Percentiles rank a stretch among this genome's conserved stretches.
phyloP scores from a whole-genome alignment of 371 early-diverging fungal species.

The Mucor velutinosus region DNA sequence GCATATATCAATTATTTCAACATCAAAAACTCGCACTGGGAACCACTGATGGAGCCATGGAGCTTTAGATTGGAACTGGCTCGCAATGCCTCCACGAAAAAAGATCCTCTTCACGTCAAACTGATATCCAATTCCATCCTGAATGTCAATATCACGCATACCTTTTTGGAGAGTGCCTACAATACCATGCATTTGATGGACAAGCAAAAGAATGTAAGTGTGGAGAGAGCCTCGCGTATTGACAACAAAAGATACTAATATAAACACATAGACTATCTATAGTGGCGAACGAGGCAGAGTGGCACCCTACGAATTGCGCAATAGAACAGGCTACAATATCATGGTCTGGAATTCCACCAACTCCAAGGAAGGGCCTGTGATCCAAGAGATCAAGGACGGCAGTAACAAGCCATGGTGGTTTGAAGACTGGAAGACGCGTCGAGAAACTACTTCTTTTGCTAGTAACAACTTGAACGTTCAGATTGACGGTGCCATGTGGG shows the following conservation, averaged over 20 bases:
- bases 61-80: slow-evolving; percentile 59
- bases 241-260: not conserved
- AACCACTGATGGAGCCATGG: slow-evolving; percentile 96
- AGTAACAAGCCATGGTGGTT: slow-evolving; percentile 90
- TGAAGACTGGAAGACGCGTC: slow-evolving; percentile 92
- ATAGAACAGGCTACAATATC: slow-evolving; percentile 89
- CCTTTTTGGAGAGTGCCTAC: slow-evolving; percentile 82
- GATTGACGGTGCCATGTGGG: slow-evolving; percentile 88
- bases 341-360: slow-evolving; percentile 84
- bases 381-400: slow-evolving; percentile 72
- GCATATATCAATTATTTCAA: slow-evolving; percentile 92
- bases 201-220: slow-evolving; percentile 30
- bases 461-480: slow-evolving; percentile 82
- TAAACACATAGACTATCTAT: slow-evolving; percentile 24
- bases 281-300: slow-evolving; percentile 48
- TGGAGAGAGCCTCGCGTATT: not conserved
- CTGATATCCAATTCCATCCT: slow-evolving; percentile 77
- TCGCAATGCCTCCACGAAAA: slow-evolving; percentile 13
- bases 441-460: slow-evolving; percentile 58
- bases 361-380: slow-evolving; percentile 61
- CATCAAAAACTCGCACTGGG: slow-evolving; percentile 97
- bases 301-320: slow-evolving; percentile 84
- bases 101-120: slow-evolving; percentile 54
- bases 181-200: slow-evolving; percentile 62
- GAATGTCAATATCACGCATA: slow-evolving; percentile 87